Base-by-base conservation (phyloP, 2,329 filamentous ascomycete species). In the Cladorrhinum sp. region DNA sequence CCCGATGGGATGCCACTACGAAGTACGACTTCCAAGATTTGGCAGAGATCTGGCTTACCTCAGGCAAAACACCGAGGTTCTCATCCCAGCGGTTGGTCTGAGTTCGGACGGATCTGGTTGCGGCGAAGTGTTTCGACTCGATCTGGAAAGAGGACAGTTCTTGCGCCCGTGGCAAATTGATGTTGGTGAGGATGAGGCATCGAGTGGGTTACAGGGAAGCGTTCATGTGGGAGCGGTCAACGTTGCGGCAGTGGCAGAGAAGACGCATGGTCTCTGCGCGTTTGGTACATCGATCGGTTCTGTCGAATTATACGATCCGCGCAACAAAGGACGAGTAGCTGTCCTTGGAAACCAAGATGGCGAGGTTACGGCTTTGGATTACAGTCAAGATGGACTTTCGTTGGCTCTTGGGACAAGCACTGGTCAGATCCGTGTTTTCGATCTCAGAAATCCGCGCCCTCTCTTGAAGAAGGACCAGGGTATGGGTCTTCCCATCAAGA, bases 241-340 rank as follows among this genome's bases (percentile, higher is more conserved):
- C 71, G 88, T 88, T 7, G 94, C 87, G 12, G 89, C 93, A 2
- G 86, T 96, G 62, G 95, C 95, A 2, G 91, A 97, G 72, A 84
- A 88, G 46, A 93, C 90, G 53, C 95, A 99, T 73, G 95, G 95
- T 60, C 80, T 99, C 3, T 82, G 93, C 33, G 93, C 94, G 0
- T 99, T 99, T 69, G 95, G 96, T 57, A 99, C 95, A 1, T 93
- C 92, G 2, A 79, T 95, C 60, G 94, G 95, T n/a, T 96, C 94
- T 0, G 91, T 98, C 24, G 95, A 99, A 73, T 94, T 98, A 71
- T 99, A 93, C 91, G 95, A 99, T 72, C 85, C 93, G 1, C 85
- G 95, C 62, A 92, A 90, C 28, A 89, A 92, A 71, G 89, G 88
- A 58, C 83, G 92, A 60, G 89, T 94, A 10, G 93, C 91, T 16